Evolutionary conservation across 805 yeast genomes (phyloP).

Genomic region (Yarrowia divulgata): DNA sequence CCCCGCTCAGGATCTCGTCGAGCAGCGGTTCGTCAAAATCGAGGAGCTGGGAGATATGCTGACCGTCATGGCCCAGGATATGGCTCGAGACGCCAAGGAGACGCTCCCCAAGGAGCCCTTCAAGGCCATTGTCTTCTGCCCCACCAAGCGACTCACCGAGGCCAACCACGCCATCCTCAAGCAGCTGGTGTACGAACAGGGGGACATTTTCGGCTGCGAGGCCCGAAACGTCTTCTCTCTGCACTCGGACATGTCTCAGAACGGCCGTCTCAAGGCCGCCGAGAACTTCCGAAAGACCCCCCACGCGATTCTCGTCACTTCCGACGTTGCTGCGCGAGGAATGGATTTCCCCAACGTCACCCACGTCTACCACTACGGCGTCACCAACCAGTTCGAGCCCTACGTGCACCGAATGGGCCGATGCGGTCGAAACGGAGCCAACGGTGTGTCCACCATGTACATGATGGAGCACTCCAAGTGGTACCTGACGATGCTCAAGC

Average conservation of each 20-base stretch:
- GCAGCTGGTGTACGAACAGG: slow-evolving; percentile 29
- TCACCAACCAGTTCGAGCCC: slow-evolving; percentile 75
- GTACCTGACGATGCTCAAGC: slow-evolving; percentile 53
- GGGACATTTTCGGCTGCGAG: slow-evolving; percentile 37
- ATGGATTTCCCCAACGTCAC: slow-evolving; percentile 91
- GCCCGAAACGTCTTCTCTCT: slow-evolving; percentile 47
- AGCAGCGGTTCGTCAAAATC: slow-evolving; percentile 68
- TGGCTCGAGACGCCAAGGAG: slow-evolving; percentile 49
- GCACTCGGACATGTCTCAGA: slow-evolving; percentile 80
- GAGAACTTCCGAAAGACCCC: slow-evolving; percentile 58
- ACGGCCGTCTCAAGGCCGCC: slow-evolving; percentile 67
- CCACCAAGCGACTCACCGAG: slow-evolving; percentile 75
- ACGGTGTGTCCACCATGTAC: slow-evolving; percentile 73
- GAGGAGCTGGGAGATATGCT: slow-evolving; percentile 63
- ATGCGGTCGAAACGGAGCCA: slow-evolving; percentile 90
- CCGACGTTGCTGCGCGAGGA: slow-evolving; percentile 96
- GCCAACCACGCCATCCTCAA: slow-evolving; percentile 58
- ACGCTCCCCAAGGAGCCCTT: slow-evolving; percentile 50
- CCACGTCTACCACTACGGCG: slow-evolving; percentile 83
- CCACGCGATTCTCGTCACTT: slow-evolving; percentile 72
- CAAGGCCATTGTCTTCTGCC: slow-evolving; percentile 84
- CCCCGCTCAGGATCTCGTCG: slow-evolving; percentile 78
- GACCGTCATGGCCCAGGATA: slow-evolving; percentile 60
- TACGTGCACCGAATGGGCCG: slow-evolving; percentile 95
- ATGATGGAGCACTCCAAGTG: slow-evolving; percentile 63